Conservation (phyloP, 345 rosid genomes). For the Trapa incisa region DNA sequence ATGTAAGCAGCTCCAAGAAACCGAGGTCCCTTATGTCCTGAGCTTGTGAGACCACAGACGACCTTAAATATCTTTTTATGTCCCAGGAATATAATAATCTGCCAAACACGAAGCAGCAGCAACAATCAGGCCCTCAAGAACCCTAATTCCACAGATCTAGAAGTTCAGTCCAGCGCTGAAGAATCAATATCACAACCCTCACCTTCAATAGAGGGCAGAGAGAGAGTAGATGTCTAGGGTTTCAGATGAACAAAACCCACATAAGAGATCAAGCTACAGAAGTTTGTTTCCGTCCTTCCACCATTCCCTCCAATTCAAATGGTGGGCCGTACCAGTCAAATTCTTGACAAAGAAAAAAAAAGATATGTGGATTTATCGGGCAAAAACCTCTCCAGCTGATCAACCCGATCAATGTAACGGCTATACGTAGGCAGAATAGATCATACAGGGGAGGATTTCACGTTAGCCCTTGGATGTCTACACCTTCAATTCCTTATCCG, state of each 20-base stretch:
- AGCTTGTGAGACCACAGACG: background rate
- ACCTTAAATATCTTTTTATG: background rate
- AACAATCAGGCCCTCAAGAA: background rate
- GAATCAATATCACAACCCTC: background rate
- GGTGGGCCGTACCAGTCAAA: background rate
- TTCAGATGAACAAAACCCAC: constrained; percentile 1
- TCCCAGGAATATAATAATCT: background rate
- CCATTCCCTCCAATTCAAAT: background rate
- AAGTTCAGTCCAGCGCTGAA: background rate
- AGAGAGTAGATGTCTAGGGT: background rate
- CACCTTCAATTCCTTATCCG: no score
- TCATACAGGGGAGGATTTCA: background rate
- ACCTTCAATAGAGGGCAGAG: background rate
- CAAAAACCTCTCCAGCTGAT: background rate
- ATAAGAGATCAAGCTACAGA: background rate
- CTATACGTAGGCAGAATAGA: background rate
- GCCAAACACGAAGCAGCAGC: background rate
- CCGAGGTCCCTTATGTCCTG: background rate
- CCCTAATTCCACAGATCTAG: constrained; percentile 1
- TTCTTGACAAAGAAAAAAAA: background rate
- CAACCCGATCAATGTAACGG: background rate
- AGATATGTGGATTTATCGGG: background rate
- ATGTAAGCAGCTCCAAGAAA: background rate
- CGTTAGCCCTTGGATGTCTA: no score
- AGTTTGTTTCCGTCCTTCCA: background rate